These are phyloP conservation scores for Nitzschia putrida DNA, from an alignment of 108 stramenopile genomes.

Conservation along the genomic window DNA sequence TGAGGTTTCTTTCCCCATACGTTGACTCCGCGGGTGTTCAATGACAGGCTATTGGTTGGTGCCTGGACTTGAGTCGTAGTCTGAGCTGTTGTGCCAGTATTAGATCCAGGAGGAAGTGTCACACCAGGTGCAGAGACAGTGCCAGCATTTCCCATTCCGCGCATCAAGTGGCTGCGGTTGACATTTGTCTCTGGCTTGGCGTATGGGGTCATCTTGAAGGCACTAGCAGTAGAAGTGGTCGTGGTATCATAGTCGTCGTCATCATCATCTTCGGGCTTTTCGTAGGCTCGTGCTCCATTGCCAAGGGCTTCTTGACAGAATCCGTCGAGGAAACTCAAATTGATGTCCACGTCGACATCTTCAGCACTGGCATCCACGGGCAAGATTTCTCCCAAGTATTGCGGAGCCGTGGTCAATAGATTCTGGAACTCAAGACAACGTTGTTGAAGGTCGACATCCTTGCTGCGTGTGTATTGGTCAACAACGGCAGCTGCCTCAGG, in stretches of 20 bases:
- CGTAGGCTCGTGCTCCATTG: conserved; percentile 87
- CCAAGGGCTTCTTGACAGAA: conserved; percentile 83
- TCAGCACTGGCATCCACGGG: conserved; percentile 96
- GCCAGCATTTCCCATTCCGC: conserved; percentile 55
- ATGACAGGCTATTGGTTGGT: conserved; percentile 41
- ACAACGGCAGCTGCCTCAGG: conserved; percentile 80
- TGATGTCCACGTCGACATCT: conserved; percentile 88
- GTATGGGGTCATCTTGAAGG: conserved; percentile 91
- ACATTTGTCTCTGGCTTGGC: conserved; percentile 78
- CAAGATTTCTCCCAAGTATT: conserved; percentile 83
- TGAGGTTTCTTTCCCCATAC: conserved; percentile 82
- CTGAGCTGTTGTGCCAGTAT: conserved; percentile 27
- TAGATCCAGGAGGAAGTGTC: conserved; percentile 46
- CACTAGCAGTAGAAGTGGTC: conserved; percentile 37
- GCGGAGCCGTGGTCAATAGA: conserved; percentile 73
- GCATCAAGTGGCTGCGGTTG: conserved; percentile 38
- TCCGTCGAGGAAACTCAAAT: conserved; percentile 87
- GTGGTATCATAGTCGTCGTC: conserved; percentile 41
- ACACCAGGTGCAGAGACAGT: conserved; percentile 41
- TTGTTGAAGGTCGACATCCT: conserved; percentile 87
- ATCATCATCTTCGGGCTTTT: conserved; percentile 83
- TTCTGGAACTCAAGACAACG: conserved; percentile 91
- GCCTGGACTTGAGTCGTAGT: conserved; percentile 9
- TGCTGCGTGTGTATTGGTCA: conserved; percentile 84
- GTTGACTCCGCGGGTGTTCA: conserved; percentile 77